Percentiles rank a stretch among this genome's conserved stretches.
These are phyloP conservation scores for Scleromitrula shiraiana DNA, from an alignment of 2,329 filamentous ascomycete species.

Conservation along the genomic window DNA sequence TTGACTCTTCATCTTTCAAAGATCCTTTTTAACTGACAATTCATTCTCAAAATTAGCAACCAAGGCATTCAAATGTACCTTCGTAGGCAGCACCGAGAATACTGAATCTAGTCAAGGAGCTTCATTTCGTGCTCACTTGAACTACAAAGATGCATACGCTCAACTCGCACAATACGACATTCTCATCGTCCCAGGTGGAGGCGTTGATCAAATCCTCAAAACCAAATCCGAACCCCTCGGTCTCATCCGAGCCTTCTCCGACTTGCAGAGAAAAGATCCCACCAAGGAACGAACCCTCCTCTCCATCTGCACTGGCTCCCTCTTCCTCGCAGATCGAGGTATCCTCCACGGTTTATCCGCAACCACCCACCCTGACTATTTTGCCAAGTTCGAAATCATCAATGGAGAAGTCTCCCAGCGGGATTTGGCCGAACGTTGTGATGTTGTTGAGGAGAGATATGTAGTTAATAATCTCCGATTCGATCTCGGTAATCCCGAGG, in stretches of 20 bases:
- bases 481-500: slow-evolving; percentile 68
- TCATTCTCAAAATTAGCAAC: slow-evolving; percentile 15
- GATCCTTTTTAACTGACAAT: neutral
- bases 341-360: slow-evolving; percentile 72
- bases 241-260: slow-evolving; percentile 68
- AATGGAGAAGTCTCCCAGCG: slow-evolving; percentile 66
- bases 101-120: slow-evolving; percentile 54
- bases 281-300: slow-evolving; percentile 73
- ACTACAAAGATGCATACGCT: slow-evolving; percentile 70
- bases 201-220: slow-evolving; percentile 53
- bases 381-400: slow-evolving; percentile 73
- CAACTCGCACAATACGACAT: slow-evolving; percentile 56
- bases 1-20: neutral
- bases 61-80: slow-evolving; percentile 23
- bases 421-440: slow-evolving; percentile 67
- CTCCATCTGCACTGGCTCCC: slow-evolving; percentile 70
- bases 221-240: slow-evolving; percentile 59
- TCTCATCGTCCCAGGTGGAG: slow-evolving; percentile 67
- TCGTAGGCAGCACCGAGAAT: slow-evolving; percentile 40
- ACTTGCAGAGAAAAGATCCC: slow-evolving; percentile 73
- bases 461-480: slow-evolving; percentile 89
- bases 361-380: slow-evolving; percentile 74
- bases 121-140: slow-evolving; percentile 64
- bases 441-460: slow-evolving; percentile 77
- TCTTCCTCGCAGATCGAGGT: slow-evolving; percentile 69